Evolutionary conservation across 2,329 filamentous ascomycete genomes (phyloP).

Genomic region (Colletotrichum salicis): DNA sequence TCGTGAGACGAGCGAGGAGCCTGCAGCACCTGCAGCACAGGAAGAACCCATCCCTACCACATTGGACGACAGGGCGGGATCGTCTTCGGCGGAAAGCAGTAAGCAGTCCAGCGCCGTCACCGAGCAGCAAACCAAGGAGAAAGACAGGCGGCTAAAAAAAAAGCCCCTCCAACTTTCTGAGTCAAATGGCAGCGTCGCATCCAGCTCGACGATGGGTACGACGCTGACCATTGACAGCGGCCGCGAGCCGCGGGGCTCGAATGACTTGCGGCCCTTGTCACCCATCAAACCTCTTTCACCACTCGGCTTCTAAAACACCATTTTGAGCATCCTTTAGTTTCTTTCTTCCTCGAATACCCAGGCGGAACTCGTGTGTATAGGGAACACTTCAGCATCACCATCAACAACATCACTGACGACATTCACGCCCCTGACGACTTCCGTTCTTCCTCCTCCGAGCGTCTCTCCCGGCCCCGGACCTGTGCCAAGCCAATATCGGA

Average conservation of each 20-base stretch:
- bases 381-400: constrained; percentile 26
- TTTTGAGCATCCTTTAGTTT: constrained; percentile 33
- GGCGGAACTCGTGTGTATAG: constrained; percentile 33
- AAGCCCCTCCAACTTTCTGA: constrained; percentile 53
- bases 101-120: constrained; percentile 54
- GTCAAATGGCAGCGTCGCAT: constrained; percentile 56
- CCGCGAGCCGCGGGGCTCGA: constrained; percentile 48
- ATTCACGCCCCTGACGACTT: constrained; percentile 48
- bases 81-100: constrained; percentile 75
- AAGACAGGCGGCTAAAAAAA: constrained; percentile 52
- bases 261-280: constrained; percentile 67
- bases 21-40: constrained; percentile 9
- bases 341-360: constrained; percentile 34
- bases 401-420: constrained; percentile 43
- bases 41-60: constrained; percentile 39
- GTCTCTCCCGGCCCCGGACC: constrained; percentile 6
- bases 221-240: constrained; percentile 59
- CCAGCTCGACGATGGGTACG: constrained; percentile 57
- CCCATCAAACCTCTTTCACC: constrained; percentile 75
- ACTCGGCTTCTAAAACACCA: constrained; percentile 60
- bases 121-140: constrained; percentile 44
- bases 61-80: constrained; percentile 47
- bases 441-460: constrained; percentile 11
- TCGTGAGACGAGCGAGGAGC: constrained; percentile 31
- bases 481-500: background rate